phyloP scores from a whole-genome alignment of 2,329 filamentous ascomycete genomes.

The Venturia asperata region DNA sequence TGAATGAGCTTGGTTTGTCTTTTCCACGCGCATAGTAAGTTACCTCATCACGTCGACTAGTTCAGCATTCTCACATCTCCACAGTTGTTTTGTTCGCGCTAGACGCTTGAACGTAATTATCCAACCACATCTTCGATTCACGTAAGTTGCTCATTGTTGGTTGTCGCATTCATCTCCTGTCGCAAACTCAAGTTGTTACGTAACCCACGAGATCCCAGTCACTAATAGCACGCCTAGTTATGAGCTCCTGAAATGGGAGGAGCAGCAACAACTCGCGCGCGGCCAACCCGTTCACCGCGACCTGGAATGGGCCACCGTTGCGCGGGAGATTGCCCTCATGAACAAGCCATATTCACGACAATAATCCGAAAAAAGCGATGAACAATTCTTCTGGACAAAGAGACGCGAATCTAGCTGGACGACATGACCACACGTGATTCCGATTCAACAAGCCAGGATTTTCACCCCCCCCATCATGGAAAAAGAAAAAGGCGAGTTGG shows the following conservation, averaged over 20 bases:
- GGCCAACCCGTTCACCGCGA: conserved; percentile 59
- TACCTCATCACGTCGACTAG: conserved; percentile 2
- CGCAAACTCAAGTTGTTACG: neutral
- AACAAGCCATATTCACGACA: conserved; percentile 84
- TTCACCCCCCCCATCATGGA: conserved; percentile 6
- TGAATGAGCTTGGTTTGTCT: conserved; percentile 71
- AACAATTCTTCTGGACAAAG: conserved; percentile 1
- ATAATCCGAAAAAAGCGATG: conserved; percentile 9
- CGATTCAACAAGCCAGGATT: neutral
- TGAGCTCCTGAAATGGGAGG: conserved; percentile 94
- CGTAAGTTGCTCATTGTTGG: conserved; percentile 42
- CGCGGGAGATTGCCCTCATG: conserved; percentile 88
- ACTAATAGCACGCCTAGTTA: conserved; percentile 42
- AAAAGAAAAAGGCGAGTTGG: conserved; percentile 1
- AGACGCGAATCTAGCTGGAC: neutral
- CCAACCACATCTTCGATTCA: conserved; percentile 89
- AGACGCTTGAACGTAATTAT: conserved; percentile 95
- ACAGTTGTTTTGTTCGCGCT: conserved; percentile 80
- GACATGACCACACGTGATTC: conserved; percentile 4
- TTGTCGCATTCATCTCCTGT: neutral
- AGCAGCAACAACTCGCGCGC: conserved; percentile 56
- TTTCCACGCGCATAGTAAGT: conserved; percentile 81
- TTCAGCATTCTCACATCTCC: conserved; percentile 19
- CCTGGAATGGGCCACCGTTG: conserved; percentile 83
- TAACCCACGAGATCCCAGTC: neutral